Conservation (phyloP, 768 basidiomycete species). For the Lyophyllum decastes region DNA sequence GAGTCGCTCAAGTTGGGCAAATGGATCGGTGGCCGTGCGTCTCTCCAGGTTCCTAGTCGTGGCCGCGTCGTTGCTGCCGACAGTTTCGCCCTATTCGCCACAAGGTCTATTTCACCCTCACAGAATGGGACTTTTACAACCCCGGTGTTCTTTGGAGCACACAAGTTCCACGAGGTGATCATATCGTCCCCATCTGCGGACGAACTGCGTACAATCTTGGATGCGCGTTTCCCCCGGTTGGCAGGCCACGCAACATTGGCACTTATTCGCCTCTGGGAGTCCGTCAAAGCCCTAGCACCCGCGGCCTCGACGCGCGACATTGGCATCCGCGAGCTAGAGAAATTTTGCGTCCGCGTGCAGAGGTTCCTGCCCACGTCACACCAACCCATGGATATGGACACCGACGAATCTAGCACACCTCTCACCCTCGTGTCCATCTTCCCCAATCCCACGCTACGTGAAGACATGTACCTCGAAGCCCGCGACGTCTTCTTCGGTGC, state of each 20-base stretch:
- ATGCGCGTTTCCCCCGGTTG: slow-evolving; percentile 65
- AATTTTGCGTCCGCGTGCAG: slow-evolving; percentile 78
- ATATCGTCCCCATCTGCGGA: slow-evolving; percentile 59
- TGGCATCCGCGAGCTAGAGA: slow-evolving; percentile 80
- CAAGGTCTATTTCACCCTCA: slow-evolving; percentile 64
- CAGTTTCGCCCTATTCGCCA: slow-evolving; percentile 87
- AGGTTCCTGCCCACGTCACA: slow-evolving; percentile 53
- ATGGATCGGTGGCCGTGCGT: slow-evolving; percentile 73
- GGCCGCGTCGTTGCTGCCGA: slow-evolving; percentile 76
- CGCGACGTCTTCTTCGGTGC: slow-evolving; percentile 91
- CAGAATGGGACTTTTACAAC: slow-evolving; percentile 48
- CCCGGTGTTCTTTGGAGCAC: slow-evolving; percentile 80
- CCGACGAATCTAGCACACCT: slow-evolving; percentile 17
- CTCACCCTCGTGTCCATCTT: slow-evolving; percentile 48
- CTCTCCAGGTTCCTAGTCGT: slow-evolving; percentile 71
- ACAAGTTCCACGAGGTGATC: slow-evolving; percentile 77
- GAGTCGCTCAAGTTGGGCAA: slow-evolving; percentile 71
- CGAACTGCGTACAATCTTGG: slow-evolving; percentile 74
- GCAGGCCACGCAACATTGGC: slow-evolving; percentile 45
- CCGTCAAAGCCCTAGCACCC: slow-evolving; percentile 51
- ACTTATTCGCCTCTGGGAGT: slow-evolving; percentile 72
- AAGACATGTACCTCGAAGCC: slow-evolving; percentile 87
- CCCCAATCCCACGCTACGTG: slow-evolving; percentile 73
- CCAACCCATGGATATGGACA: slow-evolving; percentile 43
- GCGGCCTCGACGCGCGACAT: slow-evolving; percentile 57